A percentile compares a stretch with the other conserved stretches of the same genome.
phyloP scores from a whole-genome alignment of 192 early-diverging fungal genomes.

The Linnemannia exigua region DNA sequence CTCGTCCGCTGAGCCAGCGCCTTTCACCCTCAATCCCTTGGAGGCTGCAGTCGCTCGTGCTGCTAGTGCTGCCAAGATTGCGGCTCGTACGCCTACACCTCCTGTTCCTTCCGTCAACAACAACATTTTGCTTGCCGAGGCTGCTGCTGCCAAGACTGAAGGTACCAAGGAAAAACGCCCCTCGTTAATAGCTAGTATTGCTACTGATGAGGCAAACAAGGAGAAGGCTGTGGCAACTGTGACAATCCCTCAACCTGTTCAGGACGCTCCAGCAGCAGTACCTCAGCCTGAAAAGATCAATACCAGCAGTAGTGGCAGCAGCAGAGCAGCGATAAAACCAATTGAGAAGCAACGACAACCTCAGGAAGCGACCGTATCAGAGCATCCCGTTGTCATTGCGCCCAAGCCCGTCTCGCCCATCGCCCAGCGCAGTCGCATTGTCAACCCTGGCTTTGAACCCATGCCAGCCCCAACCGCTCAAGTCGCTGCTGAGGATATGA shows the following conservation, averaged over 20 bases:
- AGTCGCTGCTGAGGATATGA: background rate
- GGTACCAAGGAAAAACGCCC: background rate
- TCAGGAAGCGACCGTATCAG: background rate
- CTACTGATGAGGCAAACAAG: background rate
- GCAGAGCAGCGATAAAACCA: background rate
- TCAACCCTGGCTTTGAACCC: background rate
- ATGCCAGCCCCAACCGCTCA: background rate
- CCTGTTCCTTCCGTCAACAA: background rate
- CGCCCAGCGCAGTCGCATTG: constrained; percentile 13
- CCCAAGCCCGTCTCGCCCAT: constrained; percentile 30
- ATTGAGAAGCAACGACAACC: background rate
- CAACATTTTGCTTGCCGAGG: background rate
- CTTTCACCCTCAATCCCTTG: constrained; percentile 36
- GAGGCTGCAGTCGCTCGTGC: constrained; percentile 37
- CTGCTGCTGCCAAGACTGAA: background rate
- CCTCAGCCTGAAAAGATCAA: background rate
- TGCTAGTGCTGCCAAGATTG: constrained; percentile 43
- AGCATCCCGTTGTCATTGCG: constrained; percentile 21
- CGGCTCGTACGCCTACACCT: constrained; percentile 21
- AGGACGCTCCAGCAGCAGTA: background rate
- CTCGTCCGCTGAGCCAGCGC: constrained; percentile 32
- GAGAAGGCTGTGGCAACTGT: background rate
- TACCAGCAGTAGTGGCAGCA: background rate
- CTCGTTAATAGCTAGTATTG: background rate
- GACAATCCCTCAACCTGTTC: background rate